Evolutionary conservation across 2,329 filamentous ascomycete species (phyloP), one percentile per base, ranked within the genome.

Genomic region (Gaeumannomyces tritici): DNA sequence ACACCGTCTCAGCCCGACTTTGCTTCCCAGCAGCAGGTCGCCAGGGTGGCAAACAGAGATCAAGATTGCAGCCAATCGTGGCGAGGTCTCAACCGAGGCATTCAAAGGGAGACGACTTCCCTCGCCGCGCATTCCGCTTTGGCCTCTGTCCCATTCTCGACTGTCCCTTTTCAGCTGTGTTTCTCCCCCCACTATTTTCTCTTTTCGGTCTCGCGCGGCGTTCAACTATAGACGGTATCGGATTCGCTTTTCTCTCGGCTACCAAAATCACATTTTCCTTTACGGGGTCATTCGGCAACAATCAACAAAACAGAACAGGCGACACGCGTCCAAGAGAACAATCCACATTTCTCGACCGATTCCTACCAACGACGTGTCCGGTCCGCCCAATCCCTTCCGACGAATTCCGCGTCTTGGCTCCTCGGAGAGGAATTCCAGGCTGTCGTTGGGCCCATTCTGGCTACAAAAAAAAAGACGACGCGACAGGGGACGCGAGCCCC

Each of bases 141-240:
- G 35, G 35, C 35, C 18, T 42, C 35, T 42, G 8, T 31, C 31
- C 35, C 13, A 42, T 42, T 42, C 35, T 42, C 15, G 13, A 5
- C 13, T 42, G 35, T 15, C 35, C 24, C 60, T 62, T 47, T 55
- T n/a, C 35, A 35, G 69, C 72, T 68, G 65, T 27, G 21, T 29
- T 57, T 31, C 9, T 15, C 31, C 15, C 12, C 4, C 31, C 24
- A 2, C 18, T 33, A 12, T 33, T 12, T 27, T 24, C 18, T 28
- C 28, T 13, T 27, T 57, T 29, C 1, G 27, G 67, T 67, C 71
- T 70, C 73, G 71, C 72, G 73, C 68, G 73, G 73, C 73, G 74
- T 75, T 67, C 60, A 63, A 29, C 42, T 56, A 28, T 67, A 67
- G 66, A 67, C 65, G 65, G 66, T 55, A 8, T 55, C 54, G 26